These are phyloP conservation scores for Ichthyophthirius multifiliis DNA, from an alignment of 169 alveolate genomes.

Conservation along the genomic window DNA sequence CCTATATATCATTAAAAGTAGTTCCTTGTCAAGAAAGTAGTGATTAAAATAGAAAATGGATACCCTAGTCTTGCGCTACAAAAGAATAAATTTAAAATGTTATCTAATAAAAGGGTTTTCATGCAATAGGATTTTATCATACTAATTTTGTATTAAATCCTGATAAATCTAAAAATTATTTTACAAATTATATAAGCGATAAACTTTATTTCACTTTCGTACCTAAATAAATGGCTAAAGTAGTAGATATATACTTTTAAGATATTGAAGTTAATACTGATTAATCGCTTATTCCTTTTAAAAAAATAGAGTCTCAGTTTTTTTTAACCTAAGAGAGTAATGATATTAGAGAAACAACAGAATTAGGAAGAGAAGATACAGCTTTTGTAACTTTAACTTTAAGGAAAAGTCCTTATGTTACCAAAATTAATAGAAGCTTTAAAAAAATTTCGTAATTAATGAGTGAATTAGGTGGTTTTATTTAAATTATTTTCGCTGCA, in stretches of 20 bases:
- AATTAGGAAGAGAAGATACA: background rate
- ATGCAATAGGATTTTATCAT: background rate
- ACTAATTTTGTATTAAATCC: background rate
- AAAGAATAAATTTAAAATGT: background rate
- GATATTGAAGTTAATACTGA: background rate
- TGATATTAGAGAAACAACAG: background rate
- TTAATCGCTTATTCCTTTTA: background rate
- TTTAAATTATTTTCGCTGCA: background rate
- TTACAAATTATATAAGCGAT: background rate
- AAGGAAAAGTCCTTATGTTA: background rate
- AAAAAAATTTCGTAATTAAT: background rate
- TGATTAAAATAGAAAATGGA: slow-evolving; percentile 1
- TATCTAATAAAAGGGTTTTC: background rate
- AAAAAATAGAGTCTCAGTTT: background rate
- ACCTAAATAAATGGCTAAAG: background rate
- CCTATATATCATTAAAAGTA: background rate
- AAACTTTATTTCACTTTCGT: background rate
- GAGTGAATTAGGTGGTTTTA: slow-evolving; percentile 4
- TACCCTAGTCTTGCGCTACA: background rate
- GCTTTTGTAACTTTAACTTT: background rate
- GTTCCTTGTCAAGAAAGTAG: background rate
- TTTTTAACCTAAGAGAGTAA: background rate
- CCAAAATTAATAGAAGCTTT: background rate
- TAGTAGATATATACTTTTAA: background rate
- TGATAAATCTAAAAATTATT: background rate